These are phyloP conservation scores for Saxophila tyrrhenica DNA, from an alignment of 495 filamentous ascomycete species.

Conservation along the genomic window DNA sequence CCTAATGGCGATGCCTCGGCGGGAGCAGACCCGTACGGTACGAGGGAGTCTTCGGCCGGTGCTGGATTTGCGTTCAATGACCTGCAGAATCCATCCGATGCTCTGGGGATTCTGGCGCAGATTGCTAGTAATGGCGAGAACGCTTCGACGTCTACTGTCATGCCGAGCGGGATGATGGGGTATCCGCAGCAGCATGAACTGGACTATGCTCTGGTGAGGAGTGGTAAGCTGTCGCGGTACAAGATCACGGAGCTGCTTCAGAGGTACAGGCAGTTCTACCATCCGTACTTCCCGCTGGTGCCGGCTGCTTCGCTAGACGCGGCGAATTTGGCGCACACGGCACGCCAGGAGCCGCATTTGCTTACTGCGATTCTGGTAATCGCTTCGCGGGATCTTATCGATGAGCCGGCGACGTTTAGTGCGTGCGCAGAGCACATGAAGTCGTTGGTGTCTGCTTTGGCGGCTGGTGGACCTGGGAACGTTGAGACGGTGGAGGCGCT, in stretches of 20 bases:
- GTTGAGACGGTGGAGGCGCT: constrained; percentile 56
- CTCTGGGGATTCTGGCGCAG: constrained; percentile 36
- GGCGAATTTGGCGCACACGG: constrained; percentile 36
- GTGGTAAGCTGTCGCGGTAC: constrained; percentile 37
- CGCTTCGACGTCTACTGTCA: background rate
- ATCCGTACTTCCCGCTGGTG: constrained; percentile 53
- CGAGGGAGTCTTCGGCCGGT: constrained; percentile 20
- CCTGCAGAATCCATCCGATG: constrained; percentile 38
- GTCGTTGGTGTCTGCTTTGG: constrained; percentile 46
- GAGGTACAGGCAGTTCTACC: constrained; percentile 45
- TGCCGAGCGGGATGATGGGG: constrained; percentile 1
- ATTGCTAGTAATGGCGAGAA: constrained; percentile 32
- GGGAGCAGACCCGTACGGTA: constrained; percentile 24
- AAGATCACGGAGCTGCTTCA: constrained; percentile 41
- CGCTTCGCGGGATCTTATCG: constrained; percentile 48
- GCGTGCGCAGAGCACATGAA: constrained; percentile 55
- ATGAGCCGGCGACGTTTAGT: constrained; percentile 45
- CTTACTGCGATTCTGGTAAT: constrained; percentile 53
- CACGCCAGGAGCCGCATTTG: constrained; percentile 43
- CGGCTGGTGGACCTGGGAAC: constrained; percentile 47
- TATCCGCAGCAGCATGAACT: constrained; percentile 8
- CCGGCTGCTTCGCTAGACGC: constrained; percentile 43
- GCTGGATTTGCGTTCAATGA: constrained; percentile 30
- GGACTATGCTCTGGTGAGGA: constrained; percentile 41
- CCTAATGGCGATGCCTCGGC: background rate